Evolutionary conservation across 768 basidiomycete species (phyloP).

Genomic region (Rhizopogon vinicolor): DNA sequence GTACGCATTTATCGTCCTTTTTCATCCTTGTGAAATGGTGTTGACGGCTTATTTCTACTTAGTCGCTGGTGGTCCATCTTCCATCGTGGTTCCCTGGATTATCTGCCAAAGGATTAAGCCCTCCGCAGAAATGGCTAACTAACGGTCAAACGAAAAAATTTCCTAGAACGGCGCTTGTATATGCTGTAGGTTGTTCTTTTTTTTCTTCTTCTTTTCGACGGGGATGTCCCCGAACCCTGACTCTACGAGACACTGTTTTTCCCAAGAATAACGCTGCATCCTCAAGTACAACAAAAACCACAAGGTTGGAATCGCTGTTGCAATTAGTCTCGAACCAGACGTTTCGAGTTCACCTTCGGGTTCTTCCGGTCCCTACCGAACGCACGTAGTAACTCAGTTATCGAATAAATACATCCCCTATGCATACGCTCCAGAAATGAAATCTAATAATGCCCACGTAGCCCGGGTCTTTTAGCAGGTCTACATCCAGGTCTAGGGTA

Average conservation of each 20-base stretch:
- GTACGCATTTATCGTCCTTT: background rate
- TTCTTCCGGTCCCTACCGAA: no score
- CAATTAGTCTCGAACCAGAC: constrained; percentile 13
- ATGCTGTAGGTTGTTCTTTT: no score
- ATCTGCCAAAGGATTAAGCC: background rate
- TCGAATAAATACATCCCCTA: no score
- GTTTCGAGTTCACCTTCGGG: no score
- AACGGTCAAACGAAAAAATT: background rate
- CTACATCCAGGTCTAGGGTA: no score
- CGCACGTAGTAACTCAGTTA: no score
- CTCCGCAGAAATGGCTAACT: background rate
- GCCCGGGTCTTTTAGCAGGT: no score
- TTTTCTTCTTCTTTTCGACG: no score
- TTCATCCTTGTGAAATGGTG: background rate
- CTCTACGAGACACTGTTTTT: constrained; percentile 16
- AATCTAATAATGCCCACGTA: no score
- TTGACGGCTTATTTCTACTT: background rate
- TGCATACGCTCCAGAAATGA: no score
- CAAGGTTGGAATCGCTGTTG: constrained; percentile 32
- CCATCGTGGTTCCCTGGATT: background rate
- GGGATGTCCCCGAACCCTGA: no score
- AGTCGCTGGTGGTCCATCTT: constrained; percentile 1
- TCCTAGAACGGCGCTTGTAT: no score
- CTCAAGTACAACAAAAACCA: constrained; percentile 24
- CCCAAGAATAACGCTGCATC: constrained; percentile 25